A percentile compares a stretch with the other conserved stretches of the same genome.
Conservation (phyloP, 805 yeast genomes). For the Wickerhamomyces alni region DNA sequence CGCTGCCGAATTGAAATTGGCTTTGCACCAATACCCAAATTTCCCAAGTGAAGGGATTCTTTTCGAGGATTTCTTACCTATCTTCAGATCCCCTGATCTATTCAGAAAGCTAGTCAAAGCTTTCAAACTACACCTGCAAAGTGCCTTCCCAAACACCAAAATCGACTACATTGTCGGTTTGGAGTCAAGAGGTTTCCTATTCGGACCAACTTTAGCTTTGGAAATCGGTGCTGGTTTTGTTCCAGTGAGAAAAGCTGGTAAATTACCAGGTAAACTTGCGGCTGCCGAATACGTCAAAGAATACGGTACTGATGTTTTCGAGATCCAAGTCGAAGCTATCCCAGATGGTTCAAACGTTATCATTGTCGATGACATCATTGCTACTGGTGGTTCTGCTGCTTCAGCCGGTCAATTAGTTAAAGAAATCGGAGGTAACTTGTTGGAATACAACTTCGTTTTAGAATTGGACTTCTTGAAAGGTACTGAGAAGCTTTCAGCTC, state of each 20-base stretch:
- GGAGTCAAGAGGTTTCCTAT: conserved; percentile 94
- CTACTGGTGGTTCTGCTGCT: conserved; percentile 95
- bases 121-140: conserved; percentile 66
- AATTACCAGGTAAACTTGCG: conserved; percentile 81
- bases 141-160: conserved; percentile 44
- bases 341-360: conserved; percentile 76
- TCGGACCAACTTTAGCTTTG: conserved; percentile 93
- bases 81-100: conserved; percentile 74
- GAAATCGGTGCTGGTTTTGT: conserved; percentile 86
- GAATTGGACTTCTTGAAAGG: conserved; percentile 95
- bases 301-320: conserved; percentile 87
- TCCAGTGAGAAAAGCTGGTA: conserved; percentile 93
- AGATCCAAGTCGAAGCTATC: conserved; percentile 79
- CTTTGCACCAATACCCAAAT: conserved; percentile 78
- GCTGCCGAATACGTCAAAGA: conserved; percentile 79
- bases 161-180: conserved; percentile 90
- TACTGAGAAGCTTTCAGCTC: conserved; percentile 77
- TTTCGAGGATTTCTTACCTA: conserved; percentile 94
- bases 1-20: conserved; percentile 44
- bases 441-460: conserved; percentile 85
- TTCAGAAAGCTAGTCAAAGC: conserved; percentile 81
- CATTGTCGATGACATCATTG: conserved; percentile 93
- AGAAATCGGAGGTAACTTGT: conserved; percentile 60
- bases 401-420: conserved; percentile 86
- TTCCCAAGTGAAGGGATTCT: conserved; percentile 91